These are phyloP conservation scores for Mallotus nudiflorus DNA, from an alignment of 345 rosid species.

Conservation along the genomic window DNA sequence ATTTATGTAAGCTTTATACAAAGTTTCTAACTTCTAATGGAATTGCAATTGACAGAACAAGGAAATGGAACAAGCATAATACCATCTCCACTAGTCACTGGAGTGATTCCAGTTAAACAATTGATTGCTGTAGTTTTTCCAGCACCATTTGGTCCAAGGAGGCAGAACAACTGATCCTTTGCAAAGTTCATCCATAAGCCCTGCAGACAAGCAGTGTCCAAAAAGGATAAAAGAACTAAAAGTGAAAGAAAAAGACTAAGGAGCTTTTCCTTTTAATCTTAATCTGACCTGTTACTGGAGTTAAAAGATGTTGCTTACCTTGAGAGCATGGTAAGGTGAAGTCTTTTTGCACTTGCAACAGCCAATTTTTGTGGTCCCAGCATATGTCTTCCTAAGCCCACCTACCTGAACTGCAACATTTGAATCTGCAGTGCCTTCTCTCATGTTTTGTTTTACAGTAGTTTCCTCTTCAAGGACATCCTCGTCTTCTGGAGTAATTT, in stretches of 20 bases:
- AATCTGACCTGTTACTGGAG: neutral
- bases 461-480: conserved; percentile 89
- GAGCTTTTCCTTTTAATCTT: neutral
- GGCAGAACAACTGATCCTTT: conserved; percentile 85
- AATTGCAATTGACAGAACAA: neutral
- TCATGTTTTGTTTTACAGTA: conserved; percentile 51
- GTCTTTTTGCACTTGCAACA: conserved; percentile 76
- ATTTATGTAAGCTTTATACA: neutral
- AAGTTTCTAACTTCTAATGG: neutral
- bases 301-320: conserved; percentile 43
- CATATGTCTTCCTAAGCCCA: conserved; percentile 77
- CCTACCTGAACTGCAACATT: conserved; percentile 79
- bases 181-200: conserved; percentile 83
- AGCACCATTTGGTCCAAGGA: conserved; percentile 95
- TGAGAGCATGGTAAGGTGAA: conserved; percentile 76
- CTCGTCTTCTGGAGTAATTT: conserved; percentile 64
- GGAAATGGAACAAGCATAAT: conserved; percentile 21
- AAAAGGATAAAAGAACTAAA: neutral
- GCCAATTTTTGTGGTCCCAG: conserved; percentile 54
- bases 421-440: conserved; percentile 49
- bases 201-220: conserved; percentile 34
- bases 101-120: conserved; percentile 82
- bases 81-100: conserved; percentile 86
- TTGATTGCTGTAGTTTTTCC: conserved; percentile 91
- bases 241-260: neutral